Base-by-base conservation (phyloP, 2,329 filamentous ascomycete species). In the Apiospora malaysiana region DNA sequence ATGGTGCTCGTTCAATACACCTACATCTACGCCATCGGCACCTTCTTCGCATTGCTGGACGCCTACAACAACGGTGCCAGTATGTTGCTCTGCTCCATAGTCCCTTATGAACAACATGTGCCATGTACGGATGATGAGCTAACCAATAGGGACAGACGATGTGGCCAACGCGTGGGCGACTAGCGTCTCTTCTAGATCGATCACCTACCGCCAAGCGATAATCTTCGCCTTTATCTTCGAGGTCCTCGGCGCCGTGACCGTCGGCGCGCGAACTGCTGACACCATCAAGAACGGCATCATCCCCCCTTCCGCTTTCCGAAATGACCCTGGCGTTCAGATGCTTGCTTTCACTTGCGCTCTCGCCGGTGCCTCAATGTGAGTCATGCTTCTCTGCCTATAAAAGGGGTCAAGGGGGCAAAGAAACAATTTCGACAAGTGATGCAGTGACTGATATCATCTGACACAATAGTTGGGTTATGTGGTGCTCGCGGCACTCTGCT, bases 101-200 rank as follows among this genome's bases (percentile, higher is more conserved):
- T 4, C 66, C 4, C 27, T 25, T 59, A 66, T 12, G 18, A 68
- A 68, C 45, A 68, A 68, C 45, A 59, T 12, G 68, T 2, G 47
- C 16, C 45, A 14, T 42, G 14, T 3, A 68, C 43, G 45, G 56
- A 70, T 74, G n/a, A 68, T 77, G 9, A 76, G 71, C 21, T 37
- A 47, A 68, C 71, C 12, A 51, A 69, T 16, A 45, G 70, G 25
- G 47, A 68, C 71, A 92, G 90, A 94, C 81, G 93, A 95, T 91
- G 93, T 95, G 70, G 93, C 93, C 78, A 95, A 95, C 82, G 85
- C 93, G 67, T 95, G 92, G 91, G 93, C 93, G 9, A 95, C 93
- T 75, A 92, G 89, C 77, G 92, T 95, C 71, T 94, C 93, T n/a
- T 94, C 93, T n/a, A 85, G 93, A 69, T 94, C 93, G 74, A 86